phyloP scores from a whole-genome alignment of 768 basidiomycete species.

The Phaffia australis region DNA sequence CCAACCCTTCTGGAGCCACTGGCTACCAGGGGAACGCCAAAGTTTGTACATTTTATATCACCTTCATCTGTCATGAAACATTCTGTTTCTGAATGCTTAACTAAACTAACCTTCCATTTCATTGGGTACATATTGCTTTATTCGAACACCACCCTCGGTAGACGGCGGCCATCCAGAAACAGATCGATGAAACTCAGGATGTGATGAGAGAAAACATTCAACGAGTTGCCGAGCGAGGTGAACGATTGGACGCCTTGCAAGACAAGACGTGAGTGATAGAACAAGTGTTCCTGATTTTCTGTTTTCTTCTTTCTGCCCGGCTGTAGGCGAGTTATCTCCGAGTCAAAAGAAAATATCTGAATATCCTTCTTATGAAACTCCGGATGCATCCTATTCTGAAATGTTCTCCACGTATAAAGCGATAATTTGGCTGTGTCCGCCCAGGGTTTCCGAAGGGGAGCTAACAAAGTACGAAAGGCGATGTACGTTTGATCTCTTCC shows the following conservation, averaged over 20 bases:
- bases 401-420: no score
- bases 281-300: neutral
- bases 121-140: neutral
- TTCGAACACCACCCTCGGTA: slow-evolving; percentile 34
- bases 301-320: neutral
- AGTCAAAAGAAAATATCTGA: no score
- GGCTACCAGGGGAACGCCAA: slow-evolving; percentile 23
- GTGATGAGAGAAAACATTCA: slow-evolving; percentile 95
- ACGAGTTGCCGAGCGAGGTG: slow-evolving; percentile 69
- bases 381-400: no score
- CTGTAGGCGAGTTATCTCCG: neutral
- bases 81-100: neutral
- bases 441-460: slow-evolving; percentile 96
- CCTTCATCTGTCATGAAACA: slow-evolving; percentile 25
- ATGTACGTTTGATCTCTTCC: slow-evolving; percentile 22
- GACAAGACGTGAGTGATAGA: slow-evolving; percentile 81
- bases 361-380: no score
- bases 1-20: slow-evolving; percentile 30
- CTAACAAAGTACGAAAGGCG: slow-evolving; percentile 94
- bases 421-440: slow-evolving; percentile 96
- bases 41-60: slow-evolving; percentile 42
- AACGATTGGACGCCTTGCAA: slow-evolving; percentile 82
- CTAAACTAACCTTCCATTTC: neutral
- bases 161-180: slow-evolving; percentile 83
- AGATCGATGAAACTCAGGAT: slow-evolving; percentile 92